Evolutionary conservation across 2,329 filamentous ascomycete genomes (phyloP), one percentile per base, ranked within the genome.

Genomic region (Botryotinia calthae): DNA sequence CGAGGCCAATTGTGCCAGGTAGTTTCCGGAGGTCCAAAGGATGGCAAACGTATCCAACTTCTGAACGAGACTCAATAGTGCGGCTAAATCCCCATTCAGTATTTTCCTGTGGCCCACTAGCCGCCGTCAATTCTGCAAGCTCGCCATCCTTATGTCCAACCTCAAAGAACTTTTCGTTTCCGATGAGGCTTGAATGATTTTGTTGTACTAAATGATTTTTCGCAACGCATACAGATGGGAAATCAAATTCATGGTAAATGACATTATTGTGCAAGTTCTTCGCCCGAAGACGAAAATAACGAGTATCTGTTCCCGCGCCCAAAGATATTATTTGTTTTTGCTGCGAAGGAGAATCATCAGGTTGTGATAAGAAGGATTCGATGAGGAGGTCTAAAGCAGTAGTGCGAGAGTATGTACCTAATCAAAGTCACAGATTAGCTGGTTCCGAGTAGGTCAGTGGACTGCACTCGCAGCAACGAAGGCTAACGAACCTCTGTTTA

Each of bases 381-480:
- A 98, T 88, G 0, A 99, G 88, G 20, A 83, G 84, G 82, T 99
- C 94, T 75, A 99, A 90, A 37, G 93, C 93, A 8, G 87, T 88
- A 14, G 95, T 98, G 74, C 96, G 90, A 34, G 95, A 91, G 79
- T 98, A 98, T n/a, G 95, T 98, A 70, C 94, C 94, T 95, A 51
- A 51, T 46, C 20, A 31, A 62, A 44, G 56, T 70, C 16, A 70
- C 58, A 62, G 59, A 48, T 46, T 46, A 62, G 70, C 48, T 42
- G 71, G 42, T 61, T 63, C 66, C 37, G n/a, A 51, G 18, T 10
- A 62, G 28, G 37, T 61, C 28, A 28, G 56, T 72, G 37, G 10
- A 40, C 46, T 71, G 69, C 69, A 71, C 70, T 71, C 69, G 69
- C 69, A 72, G 70, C 18, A 51, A 67, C 48, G 62, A 58, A 37